phyloP scores from a whole-genome alignment of 2,329 filamentous ascomycete species.

The Fusarium camptoceras region DNA sequence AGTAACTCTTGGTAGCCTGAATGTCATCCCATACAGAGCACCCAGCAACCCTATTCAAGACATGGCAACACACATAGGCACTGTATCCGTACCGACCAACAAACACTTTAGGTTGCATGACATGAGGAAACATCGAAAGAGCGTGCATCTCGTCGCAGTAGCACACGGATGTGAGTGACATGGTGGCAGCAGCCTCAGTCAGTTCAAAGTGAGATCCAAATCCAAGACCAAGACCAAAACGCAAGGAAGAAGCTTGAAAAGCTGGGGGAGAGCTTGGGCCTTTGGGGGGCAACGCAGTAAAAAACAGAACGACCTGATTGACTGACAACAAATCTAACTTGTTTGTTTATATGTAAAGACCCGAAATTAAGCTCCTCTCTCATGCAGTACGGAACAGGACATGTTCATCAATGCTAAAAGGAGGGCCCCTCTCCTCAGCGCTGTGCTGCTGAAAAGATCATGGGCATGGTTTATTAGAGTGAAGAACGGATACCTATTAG shows the following conservation, averaged over 20 bases:
- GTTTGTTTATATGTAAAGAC: slow-evolving; percentile 16
- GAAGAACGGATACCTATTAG: slow-evolving; percentile 17
- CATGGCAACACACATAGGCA: not conserved
- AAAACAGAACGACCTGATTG: not conserved
- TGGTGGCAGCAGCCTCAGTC: slow-evolving; percentile 16
- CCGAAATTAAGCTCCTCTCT: slow-evolving; percentile 23
- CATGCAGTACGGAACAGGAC: not conserved
- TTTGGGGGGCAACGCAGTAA: not conserved
- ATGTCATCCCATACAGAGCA: not conserved
- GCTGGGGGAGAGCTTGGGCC: slow-evolving; percentile 34
- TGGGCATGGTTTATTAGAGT: slow-evolving; percentile 25
- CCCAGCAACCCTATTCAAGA: not conserved
- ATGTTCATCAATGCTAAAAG: slow-evolving; percentile 15
- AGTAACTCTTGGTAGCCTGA: not conserved
- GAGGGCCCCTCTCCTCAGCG: slow-evolving; percentile 7
- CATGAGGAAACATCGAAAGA: slow-evolving; percentile 26
- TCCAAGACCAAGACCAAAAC: slow-evolving; percentile 1
- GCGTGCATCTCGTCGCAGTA: slow-evolving; percentile 27
- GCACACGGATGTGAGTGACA: slow-evolving; percentile 20
- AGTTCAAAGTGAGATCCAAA: not conserved
- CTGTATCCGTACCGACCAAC: not conserved
- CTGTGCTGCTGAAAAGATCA: slow-evolving; percentile 18
- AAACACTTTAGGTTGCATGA: slow-evolving; percentile 10
- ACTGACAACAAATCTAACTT: slow-evolving; percentile 2
- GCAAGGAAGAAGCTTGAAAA: slow-evolving; percentile 32